Evolutionary conservation across 371 early-diverging fungal genomes (phyloP).

Genomic region (Apophysomyces trapeziformis): DNA sequence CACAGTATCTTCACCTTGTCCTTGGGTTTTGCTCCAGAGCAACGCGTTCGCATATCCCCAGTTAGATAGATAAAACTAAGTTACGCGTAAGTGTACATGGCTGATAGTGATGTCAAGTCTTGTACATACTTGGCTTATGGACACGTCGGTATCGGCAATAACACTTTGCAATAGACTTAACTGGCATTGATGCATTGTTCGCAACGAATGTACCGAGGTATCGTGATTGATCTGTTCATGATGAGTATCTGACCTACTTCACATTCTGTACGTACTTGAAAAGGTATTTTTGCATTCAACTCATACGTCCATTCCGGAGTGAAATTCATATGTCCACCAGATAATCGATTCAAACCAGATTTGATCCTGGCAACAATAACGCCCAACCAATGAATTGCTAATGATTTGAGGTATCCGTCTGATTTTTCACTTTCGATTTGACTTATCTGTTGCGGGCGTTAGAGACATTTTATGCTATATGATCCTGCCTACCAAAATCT

Average conservation of each 20-base stretch:
- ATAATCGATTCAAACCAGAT: constrained; percentile 26
- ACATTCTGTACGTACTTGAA: constrained; percentile 13
- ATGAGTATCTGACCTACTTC: neutral
- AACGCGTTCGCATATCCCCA: constrained; percentile 21
- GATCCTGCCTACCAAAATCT: constrained; percentile 57
- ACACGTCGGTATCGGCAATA: neutral
- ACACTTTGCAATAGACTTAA: constrained; percentile 28
- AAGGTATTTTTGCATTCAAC: constrained; percentile 31
- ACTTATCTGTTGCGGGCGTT: constrained; percentile 40
- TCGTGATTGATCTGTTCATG: constrained; percentile 17
- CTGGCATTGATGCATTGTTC: constrained; percentile 34
- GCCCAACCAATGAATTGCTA: constrained; percentile 84
- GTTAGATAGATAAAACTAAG: constrained; percentile 31
- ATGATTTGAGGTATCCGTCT: constrained; percentile 60
- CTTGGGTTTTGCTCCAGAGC: constrained; percentile 1
- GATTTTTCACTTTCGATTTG: constrained; percentile 62
- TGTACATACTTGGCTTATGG: constrained; percentile 16
- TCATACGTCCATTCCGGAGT: constrained; percentile 45
- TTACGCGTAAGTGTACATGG: neutral
- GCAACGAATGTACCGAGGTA: constrained; percentile 22
- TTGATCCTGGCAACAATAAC: constrained; percentile 63
- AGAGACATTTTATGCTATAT: neutral
- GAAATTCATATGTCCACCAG: constrained; percentile 17
- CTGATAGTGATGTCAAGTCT: neutral
- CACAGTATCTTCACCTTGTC: neutral